Percentiles rank a stretch among this genome's conserved stretches.
phyloP scores from a whole-genome alignment of 768 basidiomycete genomes.

The Tylopilus rubrobrunneus region DNA sequence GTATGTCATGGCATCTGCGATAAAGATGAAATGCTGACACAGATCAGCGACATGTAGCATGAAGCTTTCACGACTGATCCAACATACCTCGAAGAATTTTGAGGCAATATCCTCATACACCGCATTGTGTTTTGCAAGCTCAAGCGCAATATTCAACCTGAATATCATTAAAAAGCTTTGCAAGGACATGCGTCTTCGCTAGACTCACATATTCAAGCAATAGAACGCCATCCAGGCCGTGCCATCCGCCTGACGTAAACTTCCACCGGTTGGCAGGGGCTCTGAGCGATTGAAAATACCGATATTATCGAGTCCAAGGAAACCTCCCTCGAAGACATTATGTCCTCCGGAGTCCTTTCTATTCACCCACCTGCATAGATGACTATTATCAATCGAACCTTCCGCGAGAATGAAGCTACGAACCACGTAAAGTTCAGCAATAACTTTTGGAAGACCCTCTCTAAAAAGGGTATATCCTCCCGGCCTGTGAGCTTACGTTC shows the following conservation, averaged over 20 bases:
- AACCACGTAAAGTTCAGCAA: constrained; percentile 96
- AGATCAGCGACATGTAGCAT: constrained; percentile 13
- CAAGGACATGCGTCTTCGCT: not conserved
- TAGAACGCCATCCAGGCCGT: constrained; percentile 99
- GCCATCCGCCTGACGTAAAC: constrained; percentile 93
- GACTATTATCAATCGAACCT: not conserved
- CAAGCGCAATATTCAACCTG: constrained; percentile 95
- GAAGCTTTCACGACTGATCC: not conserved
- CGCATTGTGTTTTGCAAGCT: constrained; percentile 94
- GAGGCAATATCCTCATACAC: constrained; percentile 99
- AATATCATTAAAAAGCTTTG: constrained; percentile 2
- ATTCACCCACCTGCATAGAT: constrained; percentile 83
- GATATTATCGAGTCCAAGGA: constrained; percentile 97
- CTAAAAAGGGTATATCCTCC: constrained; percentile 89
- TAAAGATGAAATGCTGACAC: constrained; percentile 90
- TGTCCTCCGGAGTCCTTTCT: constrained; percentile 93
- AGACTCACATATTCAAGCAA: constrained; percentile 83
- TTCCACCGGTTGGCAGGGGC: constrained; percentile 91
- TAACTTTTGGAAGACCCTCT: constrained; percentile 97
- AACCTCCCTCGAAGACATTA: constrained; percentile 98
- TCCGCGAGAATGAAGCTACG: constrained; percentile 11
- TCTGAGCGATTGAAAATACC: constrained; percentile 98
- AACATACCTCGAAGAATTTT: constrained; percentile 84
- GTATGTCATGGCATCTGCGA: constrained; percentile 65
- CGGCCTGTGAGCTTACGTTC: constrained; percentile 92